These are phyloP conservation scores for Geotrichum cucujoidarum DNA, from an alignment of 1,139 yeast species.

Conservation along the genomic window DNA sequence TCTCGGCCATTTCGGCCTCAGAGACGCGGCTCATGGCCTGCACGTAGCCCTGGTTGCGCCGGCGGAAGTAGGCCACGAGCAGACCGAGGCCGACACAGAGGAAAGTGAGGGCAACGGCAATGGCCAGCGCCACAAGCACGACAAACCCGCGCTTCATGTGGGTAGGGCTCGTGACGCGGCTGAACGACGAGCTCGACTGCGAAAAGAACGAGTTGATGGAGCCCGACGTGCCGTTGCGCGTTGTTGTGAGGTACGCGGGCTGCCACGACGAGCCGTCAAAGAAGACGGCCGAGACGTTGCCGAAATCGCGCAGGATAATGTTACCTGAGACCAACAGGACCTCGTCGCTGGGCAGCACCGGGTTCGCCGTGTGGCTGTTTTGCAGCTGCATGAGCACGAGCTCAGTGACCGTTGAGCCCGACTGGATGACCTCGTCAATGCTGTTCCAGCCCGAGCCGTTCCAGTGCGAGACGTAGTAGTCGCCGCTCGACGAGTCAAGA, in stretches of 20 bases:
- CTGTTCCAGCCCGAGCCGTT: conserved; percentile 34
- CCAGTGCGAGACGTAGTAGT: conserved; percentile 12
- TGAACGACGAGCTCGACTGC: conserved; percentile 24
- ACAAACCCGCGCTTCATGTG: conserved; percentile 59
- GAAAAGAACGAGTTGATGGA: conserved; percentile 29
- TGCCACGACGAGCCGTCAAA: conserved; percentile 68
- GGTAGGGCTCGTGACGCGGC: conserved; percentile 21
- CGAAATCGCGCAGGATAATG: conserved; percentile 49
- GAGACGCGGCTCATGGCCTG: conserved; percentile 50
- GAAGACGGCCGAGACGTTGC: conserved; percentile 60
- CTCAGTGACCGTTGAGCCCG: conserved; percentile 31
- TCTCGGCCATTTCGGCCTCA: conserved; percentile 61
- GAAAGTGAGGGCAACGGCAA: conserved; percentile 76
- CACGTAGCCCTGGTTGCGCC: conserved; percentile 40
- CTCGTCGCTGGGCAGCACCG: conserved; percentile 43
- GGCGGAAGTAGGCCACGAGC: conserved; percentile 48
- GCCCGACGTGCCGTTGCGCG: conserved; percentile 25
- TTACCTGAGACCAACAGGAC: conserved; percentile 60
- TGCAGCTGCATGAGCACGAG: conserved; percentile 35
- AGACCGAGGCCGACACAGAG: conserved; percentile 61
- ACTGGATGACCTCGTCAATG: conserved; percentile 38
- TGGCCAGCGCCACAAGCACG: conserved; percentile 81
- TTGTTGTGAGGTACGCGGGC: conserved; percentile 52
- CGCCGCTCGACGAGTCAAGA: conserved; percentile 36
- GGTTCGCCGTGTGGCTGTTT: conserved; percentile 34